Base-by-base conservation (phyloP, 2,329 filamentous ascomycete genomes). In the Trematosphaeria pertusa region DNA sequence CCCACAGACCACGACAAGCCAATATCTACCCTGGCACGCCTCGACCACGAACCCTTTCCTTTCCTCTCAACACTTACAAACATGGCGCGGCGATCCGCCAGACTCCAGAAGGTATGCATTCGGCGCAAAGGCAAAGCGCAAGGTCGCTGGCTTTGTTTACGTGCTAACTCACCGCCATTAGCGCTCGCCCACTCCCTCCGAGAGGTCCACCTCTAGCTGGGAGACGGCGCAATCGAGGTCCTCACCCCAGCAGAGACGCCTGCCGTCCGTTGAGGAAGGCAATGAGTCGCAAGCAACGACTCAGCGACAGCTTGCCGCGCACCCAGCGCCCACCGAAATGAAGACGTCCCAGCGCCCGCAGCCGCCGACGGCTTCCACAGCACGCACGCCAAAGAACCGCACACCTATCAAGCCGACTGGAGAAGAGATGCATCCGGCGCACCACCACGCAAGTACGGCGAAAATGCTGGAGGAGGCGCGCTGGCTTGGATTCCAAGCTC, bases 381-480 rank as follows among this genome's bases (percentile, higher is more conserved):
- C 61, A 20, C 65, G 56, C 43, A 73, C 75, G 5, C 91, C 91
- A 4, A 80, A 78, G 31, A 83, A 83, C 30, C 81, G 80, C 11
- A 84, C 85, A 3, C 81, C 85, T 5, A 76, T 87, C 58, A 87
- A 88, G 74, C 88, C 90, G 18, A 78, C 87, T 37, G 81, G 81
- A 54, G 84, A 86, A 49, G 91, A 96, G 70, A 97, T 97, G 92
- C 92, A 97, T 68, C 93, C 93, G 7, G 89, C 88, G 75, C 89
- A 88, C 67, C 83, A 85, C 46, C 90, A 94, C 46, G 81, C 83
- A 43, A 87, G 80, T 55, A 92, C 88, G 17, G 87, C 85, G 52
- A 89, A 88, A 43, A 78, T 89, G 34, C 83, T 87, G 2, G 91
- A 94, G 19, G 91, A 91, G 9, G 91, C 88, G 5, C 78, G 94